Conservation (phyloP, 768 basidiomycete species). For the Termitomyces titanicus region DNA sequence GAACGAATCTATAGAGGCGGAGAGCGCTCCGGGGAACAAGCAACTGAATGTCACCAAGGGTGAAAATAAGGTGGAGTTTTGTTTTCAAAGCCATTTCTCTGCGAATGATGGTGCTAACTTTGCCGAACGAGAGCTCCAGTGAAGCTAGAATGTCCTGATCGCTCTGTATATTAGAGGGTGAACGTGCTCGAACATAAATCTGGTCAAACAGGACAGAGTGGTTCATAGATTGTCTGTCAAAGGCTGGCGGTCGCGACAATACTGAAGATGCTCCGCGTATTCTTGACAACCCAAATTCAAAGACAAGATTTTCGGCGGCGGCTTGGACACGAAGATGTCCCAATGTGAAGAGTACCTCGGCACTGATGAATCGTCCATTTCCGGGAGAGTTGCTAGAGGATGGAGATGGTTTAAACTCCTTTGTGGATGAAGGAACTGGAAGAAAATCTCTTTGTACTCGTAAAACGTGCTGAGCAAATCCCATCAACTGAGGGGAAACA, state of each 20-base stretch:
- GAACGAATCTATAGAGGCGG: conserved; percentile 70
- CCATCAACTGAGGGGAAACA: conserved; percentile 56
- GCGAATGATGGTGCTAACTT: conserved; percentile 41
- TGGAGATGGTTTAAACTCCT: conserved; percentile 2
- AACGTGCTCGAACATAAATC: conserved; percentile 56
- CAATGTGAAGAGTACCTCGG: conserved; percentile 40
- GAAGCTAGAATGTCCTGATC: conserved; percentile 62
- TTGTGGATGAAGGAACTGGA: conserved; percentile 7
- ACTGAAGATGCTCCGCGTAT: conserved; percentile 35
- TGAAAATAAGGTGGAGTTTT: conserved; percentile 40
- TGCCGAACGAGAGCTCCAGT: conserved; percentile 44
- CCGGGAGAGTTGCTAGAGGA: not conserved
- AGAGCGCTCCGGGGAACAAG: conserved; percentile 80
- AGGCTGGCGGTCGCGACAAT: conserved; percentile 25
- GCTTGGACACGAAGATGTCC: conserved; percentile 51
- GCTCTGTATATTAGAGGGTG: conserved; percentile 36
- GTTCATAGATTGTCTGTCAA: conserved; percentile 40
- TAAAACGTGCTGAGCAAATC: conserved; percentile 53
- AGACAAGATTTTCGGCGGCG: conserved; percentile 64
- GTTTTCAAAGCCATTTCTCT: conserved; percentile 39
- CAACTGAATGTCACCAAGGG: conserved; percentile 43
- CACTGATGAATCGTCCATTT: conserved; percentile 12
- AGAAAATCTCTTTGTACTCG: conserved; percentile 43
- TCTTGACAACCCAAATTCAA: conserved; percentile 51
- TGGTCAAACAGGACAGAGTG: conserved; percentile 46